Evolutionary conservation across 2,329 filamentous ascomycete genomes (phyloP).

Genomic region (Aspergillus thermomutatus): DNA sequence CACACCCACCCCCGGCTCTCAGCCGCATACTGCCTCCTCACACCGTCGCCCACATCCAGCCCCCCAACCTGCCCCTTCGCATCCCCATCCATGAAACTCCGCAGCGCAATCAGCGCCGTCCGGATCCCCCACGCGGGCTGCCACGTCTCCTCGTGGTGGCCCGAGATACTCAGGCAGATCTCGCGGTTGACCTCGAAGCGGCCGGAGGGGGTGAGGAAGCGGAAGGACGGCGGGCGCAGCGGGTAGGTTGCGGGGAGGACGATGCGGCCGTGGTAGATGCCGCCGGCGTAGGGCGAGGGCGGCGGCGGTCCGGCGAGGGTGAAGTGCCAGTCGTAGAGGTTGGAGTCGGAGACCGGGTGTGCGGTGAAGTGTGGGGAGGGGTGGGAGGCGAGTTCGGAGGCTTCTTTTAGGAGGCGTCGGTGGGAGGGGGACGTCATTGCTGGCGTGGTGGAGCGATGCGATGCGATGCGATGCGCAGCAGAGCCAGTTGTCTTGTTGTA

Average conservation of each 20-base stretch:
- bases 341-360: constrained; percentile 71
- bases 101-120: constrained; percentile 74
- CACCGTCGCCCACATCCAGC: constrained; percentile 68
- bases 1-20: constrained; percentile 68
- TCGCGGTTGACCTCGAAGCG: constrained; percentile 95
- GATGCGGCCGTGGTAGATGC: constrained; percentile 95
- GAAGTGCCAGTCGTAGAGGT: constrained; percentile 99
- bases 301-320: constrained; percentile 85
- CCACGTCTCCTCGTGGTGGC: constrained; percentile 98
- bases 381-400: constrained; percentile 73
- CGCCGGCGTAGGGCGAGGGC: constrained; percentile 70
- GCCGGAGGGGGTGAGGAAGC: constrained; percentile 86
- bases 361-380: constrained; percentile 85
- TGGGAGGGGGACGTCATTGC: constrained; percentile 33
- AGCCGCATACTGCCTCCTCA: constrained; percentile 65
- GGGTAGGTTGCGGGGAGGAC: constrained; percentile 86
- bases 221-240: constrained; percentile 88
- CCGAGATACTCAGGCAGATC: constrained; percentile 90
- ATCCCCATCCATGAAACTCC: constrained; percentile 91
- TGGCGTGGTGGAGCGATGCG: too few relatives aligned
- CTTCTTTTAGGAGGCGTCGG: constrained; percentile 66
- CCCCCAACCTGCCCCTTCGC: constrained; percentile 86
- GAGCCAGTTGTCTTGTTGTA: constrained; percentile 5
- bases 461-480: too few relatives aligned
- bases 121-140: constrained; percentile 96